Conservation (phyloP, 164 flowering plant genomes). For the Liriodendron chinense region DNA sequence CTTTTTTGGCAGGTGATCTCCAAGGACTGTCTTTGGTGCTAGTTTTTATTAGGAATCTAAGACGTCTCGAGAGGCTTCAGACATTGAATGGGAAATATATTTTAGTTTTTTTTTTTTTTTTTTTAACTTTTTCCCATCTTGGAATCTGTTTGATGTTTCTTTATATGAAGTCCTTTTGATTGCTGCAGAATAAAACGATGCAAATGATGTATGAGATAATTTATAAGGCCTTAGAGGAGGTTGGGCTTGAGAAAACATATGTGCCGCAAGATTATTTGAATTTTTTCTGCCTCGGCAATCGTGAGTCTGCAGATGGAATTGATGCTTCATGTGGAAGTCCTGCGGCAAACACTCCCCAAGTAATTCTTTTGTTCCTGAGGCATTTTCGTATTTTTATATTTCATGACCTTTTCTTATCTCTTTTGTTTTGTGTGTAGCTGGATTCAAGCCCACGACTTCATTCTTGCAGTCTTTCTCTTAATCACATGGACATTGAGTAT, state of each 20-base stretch:
- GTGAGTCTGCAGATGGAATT: slow-evolving; percentile 54
- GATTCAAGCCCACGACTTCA: no score
- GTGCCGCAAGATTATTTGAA: slow-evolving; percentile 81
- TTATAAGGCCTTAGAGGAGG: slow-evolving; percentile 84
- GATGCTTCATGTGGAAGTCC: slow-evolving; percentile 37
- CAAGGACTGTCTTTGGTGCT: neutral
- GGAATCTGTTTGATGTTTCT: neutral
- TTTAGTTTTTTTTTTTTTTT: no score
- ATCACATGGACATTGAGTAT: no score
- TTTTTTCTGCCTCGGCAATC: slow-evolving; percentile 94
- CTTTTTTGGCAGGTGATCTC: slow-evolving; percentile 85
- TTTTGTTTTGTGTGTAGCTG: no score
- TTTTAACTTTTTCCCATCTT: neutral
- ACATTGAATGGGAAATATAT: no score
- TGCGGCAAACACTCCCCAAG: slow-evolving; percentile 71
- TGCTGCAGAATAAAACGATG: slow-evolving; percentile 86
- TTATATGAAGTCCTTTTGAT: slow-evolving; percentile 6
- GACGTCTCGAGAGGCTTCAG: no score
- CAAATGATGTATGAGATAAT: slow-evolving; percentile 99
- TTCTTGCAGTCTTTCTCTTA: no score
- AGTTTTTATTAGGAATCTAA: no score
- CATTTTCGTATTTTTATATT: no score
- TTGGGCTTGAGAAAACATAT: slow-evolving; percentile 74
- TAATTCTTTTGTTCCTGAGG: slow-evolving; percentile 12
- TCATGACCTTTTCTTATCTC: neutral